Conservation (phyloP, 2,329 filamentous ascomycete species). For the Epichloe coenophiala region DNA sequence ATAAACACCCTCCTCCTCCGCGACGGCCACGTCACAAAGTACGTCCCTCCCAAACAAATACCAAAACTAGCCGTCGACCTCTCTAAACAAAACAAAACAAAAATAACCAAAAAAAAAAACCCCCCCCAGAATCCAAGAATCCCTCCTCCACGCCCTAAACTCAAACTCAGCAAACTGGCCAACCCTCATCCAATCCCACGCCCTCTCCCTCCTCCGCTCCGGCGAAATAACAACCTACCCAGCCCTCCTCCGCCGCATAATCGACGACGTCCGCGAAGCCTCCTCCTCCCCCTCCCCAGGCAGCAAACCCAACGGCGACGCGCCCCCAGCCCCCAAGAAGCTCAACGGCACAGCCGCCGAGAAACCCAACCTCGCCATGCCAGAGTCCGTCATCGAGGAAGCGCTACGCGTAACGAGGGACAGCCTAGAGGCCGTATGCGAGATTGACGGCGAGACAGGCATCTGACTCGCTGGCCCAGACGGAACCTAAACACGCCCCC, state of each 20-base stretch:
- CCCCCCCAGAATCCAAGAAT: slow-evolving; percentile 44
- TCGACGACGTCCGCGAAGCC: slow-evolving; percentile 47
- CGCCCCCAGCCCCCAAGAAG: slow-evolving; percentile 10
- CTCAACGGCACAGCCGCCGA: slow-evolving; percentile 15
- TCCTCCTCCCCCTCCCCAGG: slow-evolving; percentile 16
- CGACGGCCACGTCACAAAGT: slow-evolving; percentile 48
- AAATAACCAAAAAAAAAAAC: too few species aligned
- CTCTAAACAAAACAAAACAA: neutral
- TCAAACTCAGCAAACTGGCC: slow-evolving; percentile 49
- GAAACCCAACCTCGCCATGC: slow-evolving; percentile 37
- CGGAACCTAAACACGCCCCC: too few species aligned
- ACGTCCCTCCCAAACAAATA: slow-evolving; percentile 10
- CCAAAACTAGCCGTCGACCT: neutral
- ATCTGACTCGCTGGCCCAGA: slow-evolving; percentile 3
- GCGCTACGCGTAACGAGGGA: slow-evolving; percentile 47
- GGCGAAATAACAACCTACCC: slow-evolving; percentile 48
- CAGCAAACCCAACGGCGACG: slow-evolving; percentile 22
- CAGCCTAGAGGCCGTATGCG: slow-evolving; percentile 38
- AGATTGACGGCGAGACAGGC: slow-evolving; percentile 19
- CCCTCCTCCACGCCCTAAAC: slow-evolving; percentile 48
- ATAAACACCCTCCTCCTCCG: slow-evolving; percentile 45
- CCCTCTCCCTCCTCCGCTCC: slow-evolving; percentile 44
- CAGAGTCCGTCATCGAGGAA: slow-evolving; percentile 46
- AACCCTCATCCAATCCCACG: slow-evolving; percentile 44
- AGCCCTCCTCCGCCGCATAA: slow-evolving; percentile 43